These are phyloP conservation scores for Aspergillus asperescens DNA, from an alignment of 495 filamentous ascomycete genomes.

Conservation along the genomic window DNA sequence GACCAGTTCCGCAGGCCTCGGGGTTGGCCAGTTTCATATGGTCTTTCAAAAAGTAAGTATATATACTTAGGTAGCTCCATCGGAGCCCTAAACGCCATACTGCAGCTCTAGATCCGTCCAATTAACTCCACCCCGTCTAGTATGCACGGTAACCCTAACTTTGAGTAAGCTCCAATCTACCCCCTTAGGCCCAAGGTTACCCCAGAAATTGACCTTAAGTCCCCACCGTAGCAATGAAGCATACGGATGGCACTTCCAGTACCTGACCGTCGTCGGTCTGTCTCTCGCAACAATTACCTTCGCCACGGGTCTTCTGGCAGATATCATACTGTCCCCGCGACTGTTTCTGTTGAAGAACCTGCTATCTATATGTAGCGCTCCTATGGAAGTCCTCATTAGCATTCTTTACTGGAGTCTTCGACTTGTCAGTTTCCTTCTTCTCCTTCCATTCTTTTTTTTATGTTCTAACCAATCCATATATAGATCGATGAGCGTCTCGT, in stretches of 20 bases:
- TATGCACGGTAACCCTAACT: constrained; percentile 43
- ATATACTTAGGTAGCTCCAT: not conserved
- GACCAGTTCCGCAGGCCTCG: not conserved
- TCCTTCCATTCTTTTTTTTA: not conserved
- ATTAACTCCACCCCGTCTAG: constrained; percentile 16
- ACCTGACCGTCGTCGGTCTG: constrained; percentile 78
- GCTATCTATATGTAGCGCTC: constrained; percentile 65
- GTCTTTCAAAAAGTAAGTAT: constrained; percentile 59
- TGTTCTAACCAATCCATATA: constrained; percentile 3
- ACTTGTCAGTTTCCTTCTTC: constrained; percentile 20
- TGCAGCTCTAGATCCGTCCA: not conserved
- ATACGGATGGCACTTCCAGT: constrained; percentile 82
- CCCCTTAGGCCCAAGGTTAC: not conserved
- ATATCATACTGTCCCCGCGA: constrained; percentile 57
- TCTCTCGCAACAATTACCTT: constrained; percentile 65
- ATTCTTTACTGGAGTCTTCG: constrained; percentile 81
- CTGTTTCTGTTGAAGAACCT: constrained; percentile 73
- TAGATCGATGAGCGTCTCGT: constrained; percentile 62
- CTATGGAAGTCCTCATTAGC: constrained; percentile 75
- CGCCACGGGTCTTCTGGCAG: constrained; percentile 63
- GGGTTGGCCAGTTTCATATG: constrained; percentile 65
- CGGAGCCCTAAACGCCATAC: too few relatives aligned
- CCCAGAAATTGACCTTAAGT: constrained; percentile 11
- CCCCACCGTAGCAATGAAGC: constrained; percentile 50
- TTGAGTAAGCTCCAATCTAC: constrained; percentile 31